Conservation (phyloP, 2,329 filamentous ascomycete species). For the Aureobasidium vineae region DNA sequence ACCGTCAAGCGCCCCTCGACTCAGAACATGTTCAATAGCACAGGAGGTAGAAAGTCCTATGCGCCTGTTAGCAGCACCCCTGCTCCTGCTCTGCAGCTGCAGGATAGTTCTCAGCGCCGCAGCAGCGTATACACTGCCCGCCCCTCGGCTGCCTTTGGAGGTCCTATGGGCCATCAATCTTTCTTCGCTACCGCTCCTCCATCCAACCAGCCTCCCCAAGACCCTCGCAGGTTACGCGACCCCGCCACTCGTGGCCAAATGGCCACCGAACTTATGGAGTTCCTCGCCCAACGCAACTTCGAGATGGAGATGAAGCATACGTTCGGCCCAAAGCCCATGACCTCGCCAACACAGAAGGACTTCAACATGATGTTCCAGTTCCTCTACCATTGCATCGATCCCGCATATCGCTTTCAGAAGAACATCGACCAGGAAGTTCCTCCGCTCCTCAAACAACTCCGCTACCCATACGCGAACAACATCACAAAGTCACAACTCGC, state of each 20-base stretch:
- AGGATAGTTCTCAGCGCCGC: conserved; percentile 61
- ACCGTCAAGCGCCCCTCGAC: conserved; percentile 84
- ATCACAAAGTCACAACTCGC: conserved; percentile 96
- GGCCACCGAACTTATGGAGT: conserved; percentile 86
- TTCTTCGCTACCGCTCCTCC: conserved; percentile 90
- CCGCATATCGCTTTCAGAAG: conserved; percentile 88
- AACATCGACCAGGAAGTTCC: conserved; percentile 95
- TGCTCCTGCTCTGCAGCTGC: conserved; percentile 44
- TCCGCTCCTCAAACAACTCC: conserved; percentile 83
- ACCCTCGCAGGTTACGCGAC: conserved; percentile 84
- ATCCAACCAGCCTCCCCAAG: conserved; percentile 76
- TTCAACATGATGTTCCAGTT: conserved; percentile 98
- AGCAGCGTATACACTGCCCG: conserved; percentile 66
- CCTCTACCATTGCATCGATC: conserved; percentile 94
- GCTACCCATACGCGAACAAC: conserved; percentile 91
- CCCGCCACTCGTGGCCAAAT: conserved; percentile 76
- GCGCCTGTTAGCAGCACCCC: conserved; percentile 58
- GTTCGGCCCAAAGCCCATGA: conserved; percentile 85
- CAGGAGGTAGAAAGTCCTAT: conserved; percentile 67
- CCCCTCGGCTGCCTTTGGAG: conserved; percentile 62
- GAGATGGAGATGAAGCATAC: conserved; percentile 97
- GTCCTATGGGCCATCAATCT: conserved; percentile 71
- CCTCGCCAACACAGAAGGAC: conserved; percentile 95
- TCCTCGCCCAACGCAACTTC: conserved; percentile 89
- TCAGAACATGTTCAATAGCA: conserved; percentile 60